Conservation (phyloP, 1,284 basidiomycete species). For the Tilletiopsis washingtonensis region DNA sequence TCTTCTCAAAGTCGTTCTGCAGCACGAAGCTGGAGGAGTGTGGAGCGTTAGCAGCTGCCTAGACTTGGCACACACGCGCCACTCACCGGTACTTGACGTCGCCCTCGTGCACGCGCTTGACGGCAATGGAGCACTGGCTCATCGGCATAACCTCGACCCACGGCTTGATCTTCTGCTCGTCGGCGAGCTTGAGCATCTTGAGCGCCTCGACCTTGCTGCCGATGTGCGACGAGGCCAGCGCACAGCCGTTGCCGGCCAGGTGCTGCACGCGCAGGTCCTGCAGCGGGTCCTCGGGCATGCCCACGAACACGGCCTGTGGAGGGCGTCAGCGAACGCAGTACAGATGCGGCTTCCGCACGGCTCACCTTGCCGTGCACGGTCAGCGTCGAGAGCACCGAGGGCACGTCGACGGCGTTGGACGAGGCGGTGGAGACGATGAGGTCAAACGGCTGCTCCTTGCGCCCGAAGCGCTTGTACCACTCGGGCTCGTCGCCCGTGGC, state of each 20-base stretch:
- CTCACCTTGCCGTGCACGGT: slow-evolving; percentile 55
- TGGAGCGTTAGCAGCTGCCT: neutral
- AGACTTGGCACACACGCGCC: too few species aligned
- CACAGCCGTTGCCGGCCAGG: slow-evolving; percentile 48
- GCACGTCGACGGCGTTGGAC: slow-evolving; percentile 49
- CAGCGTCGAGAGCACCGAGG: slow-evolving; percentile 53
- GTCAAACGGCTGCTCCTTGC: slow-evolving; percentile 51
- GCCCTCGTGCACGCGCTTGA: slow-evolving; percentile 55
- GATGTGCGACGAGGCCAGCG: slow-evolving; percentile 49
- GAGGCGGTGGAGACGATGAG: slow-evolving; percentile 58
- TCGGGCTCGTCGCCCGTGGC: slow-evolving; percentile 37
- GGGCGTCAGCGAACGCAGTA: too few species aligned
- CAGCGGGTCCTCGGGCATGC: slow-evolving; percentile 52
- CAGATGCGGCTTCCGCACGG: too few species aligned
- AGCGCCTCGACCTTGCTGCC: slow-evolving; percentile 60
- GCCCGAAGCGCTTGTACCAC: slow-evolving; percentile 33
- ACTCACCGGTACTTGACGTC: slow-evolving; percentile 53
- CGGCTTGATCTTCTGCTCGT: slow-evolving; percentile 40
- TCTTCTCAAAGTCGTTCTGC: slow-evolving; percentile 28
- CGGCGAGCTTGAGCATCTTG: slow-evolving; percentile 45
- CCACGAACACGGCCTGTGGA: slow-evolving; percentile 58
- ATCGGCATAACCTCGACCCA: slow-evolving; percentile 56
- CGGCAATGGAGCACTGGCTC: slow-evolving; percentile 56
- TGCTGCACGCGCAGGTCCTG: slow-evolving; percentile 47
- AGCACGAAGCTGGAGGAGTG: slow-evolving; percentile 36